These are phyloP conservation scores for Rhodomyrtus psidioides DNA, from an alignment of 441 rosid genomes.

Conservation along the genomic window DNA sequence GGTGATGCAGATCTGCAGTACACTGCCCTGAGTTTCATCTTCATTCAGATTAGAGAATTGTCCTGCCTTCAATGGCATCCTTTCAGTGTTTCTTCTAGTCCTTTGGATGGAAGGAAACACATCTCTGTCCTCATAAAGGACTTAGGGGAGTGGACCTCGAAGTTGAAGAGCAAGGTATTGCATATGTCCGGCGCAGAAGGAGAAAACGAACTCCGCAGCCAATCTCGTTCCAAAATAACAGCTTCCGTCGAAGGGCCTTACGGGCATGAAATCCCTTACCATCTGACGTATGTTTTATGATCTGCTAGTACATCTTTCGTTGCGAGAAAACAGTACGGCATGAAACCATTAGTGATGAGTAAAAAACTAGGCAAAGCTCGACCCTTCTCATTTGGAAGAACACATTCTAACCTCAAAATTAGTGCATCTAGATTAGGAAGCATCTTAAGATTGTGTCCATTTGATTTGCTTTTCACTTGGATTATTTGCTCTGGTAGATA, in stretches of 20 bases:
- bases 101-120: neutral
- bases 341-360: neutral
- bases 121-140: neutral
- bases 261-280: neutral
- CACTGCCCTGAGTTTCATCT: neutral
- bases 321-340: neutral
- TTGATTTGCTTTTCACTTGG: neutral
- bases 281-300: neutral
- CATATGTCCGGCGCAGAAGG: neutral
- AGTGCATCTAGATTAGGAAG: neutral
- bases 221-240: neutral
- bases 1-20: neutral
- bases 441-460: neutral
- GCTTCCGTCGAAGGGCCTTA: neutral
- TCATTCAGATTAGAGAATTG: neutral
- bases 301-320: neutral
- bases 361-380: neutral
- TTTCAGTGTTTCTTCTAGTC: conserved; percentile 1
- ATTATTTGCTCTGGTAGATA: neutral
- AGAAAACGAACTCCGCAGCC: neutral
- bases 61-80: neutral
- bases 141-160: neutral
- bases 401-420: neutral
- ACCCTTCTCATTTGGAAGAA: neutral
- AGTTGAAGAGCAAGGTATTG: neutral